A percentile compares a stretch with the other conserved stretches of the same genome.
Conservation (phyloP, 208 protist species). For the Porcisia deanei region DNA sequence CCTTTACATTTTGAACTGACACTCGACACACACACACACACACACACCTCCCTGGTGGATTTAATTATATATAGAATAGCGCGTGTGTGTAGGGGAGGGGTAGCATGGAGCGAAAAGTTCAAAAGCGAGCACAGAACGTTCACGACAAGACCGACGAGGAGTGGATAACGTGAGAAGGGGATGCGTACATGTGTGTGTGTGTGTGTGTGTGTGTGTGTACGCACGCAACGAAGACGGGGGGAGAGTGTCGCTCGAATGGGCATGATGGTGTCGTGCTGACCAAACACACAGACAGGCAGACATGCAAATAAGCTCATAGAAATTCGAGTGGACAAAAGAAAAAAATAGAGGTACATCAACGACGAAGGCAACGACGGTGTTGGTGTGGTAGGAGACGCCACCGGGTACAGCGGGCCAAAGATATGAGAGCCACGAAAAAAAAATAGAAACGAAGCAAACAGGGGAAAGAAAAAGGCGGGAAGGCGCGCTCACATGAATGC, state of each 20-base stretch:
- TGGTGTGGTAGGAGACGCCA: too few relatives aligned
- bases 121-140: neutral
- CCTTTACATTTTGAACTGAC: neutral
- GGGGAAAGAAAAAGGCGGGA: too few relatives aligned
- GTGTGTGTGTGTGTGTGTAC: neutral
- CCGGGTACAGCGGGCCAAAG: too few relatives aligned
- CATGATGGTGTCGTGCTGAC: too few relatives aligned
- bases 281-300: neutral
- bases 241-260: too few relatives aligned
- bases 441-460: too few relatives aligned
- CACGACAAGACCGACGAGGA: neutral
- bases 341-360: neutral
- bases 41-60: neutral
- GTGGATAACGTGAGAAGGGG: neutral
- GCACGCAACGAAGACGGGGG: too few relatives aligned
- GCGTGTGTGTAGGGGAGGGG: too few relatives aligned
- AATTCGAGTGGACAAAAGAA: neutral
- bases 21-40: neutral
- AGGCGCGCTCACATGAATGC: too few relatives aligned
- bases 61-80: neutral
- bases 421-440: too few relatives aligned
- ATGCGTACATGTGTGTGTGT: neutral
- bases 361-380: neutral
- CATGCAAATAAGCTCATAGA: neutral
- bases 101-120: neutral